Base-by-base conservation (phyloP, 2,329 filamentous ascomycete species). In the Phialophora verrucosa region DNA sequence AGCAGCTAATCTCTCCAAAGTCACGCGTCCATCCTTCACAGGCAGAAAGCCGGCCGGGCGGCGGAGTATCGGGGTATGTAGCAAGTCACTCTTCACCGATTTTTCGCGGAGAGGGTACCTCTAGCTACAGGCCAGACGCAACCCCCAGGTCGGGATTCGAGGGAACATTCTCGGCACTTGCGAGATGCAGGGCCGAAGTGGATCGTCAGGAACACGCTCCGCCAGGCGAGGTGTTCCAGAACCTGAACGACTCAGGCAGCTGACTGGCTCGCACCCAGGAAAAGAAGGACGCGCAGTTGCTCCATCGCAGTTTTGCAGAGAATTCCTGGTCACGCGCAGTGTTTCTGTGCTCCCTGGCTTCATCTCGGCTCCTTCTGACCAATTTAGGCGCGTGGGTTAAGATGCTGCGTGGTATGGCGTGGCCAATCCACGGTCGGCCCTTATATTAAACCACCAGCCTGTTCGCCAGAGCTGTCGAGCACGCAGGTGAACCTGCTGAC, bases 341-440 rank as follows among this genome's bases (percentile, higher is more conserved):
- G 20, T 55, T 31, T 31, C 12, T 53, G 32, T 29, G 27, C 49
- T 53, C 20, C 27, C 50, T 61, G 49, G 27, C 49, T 61, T 42
- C 44, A 53, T 61, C 59, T 61, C 49, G 59, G 59, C 31, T 38
- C 47, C 32, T 59, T 29, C 31, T 5, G 35, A 14, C 32, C 5
- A 42, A 61, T 59, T 59, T 59, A 59, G 57, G 35, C 57, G 49
- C 57, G 25, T 47, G 29, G 42, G 57, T 35, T 59, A 50, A 59
- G 14, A 35, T 50, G 47, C 49, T 51, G 49, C 49, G 20, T 51
- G 49, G 8, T 11, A 35, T 35, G 12, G 23, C 20, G 49, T 27
- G 23, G 49, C 53, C 53, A 55, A 55, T 55, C n/a, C 8, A 32
- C 17, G 53, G 53, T 35, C 29, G 2, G 53, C 27, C 32, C 53